Percentiles rank a stretch among this genome's conserved stretches.
phyloP scores from a whole-genome alignment of 495 filamentous ascomycete species.

The Schizothecium vesticola region DNA sequence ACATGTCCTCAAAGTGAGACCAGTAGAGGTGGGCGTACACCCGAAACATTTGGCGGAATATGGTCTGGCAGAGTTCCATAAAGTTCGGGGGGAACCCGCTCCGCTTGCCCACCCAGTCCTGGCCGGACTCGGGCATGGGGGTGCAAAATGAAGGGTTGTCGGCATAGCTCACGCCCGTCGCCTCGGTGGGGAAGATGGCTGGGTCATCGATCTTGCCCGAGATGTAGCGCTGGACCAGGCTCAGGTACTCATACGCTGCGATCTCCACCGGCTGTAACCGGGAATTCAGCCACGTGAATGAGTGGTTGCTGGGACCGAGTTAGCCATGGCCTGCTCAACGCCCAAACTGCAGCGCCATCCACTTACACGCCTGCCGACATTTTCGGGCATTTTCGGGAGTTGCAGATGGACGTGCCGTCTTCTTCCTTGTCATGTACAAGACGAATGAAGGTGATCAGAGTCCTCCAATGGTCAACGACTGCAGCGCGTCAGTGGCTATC shows the following conservation, averaged over 20 bases:
- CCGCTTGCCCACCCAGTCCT: slow-evolving; percentile 73
- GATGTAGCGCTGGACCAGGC: slow-evolving; percentile 92
- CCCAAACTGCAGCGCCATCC: not conserved
- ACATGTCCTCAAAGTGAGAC: slow-evolving; percentile 78
- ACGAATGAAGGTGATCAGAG: slow-evolving; percentile 74
- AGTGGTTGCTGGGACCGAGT: slow-evolving; percentile 57
- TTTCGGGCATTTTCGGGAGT: slow-evolving; percentile 71
- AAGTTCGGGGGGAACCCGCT: slow-evolving; percentile 86
- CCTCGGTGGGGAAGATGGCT: slow-evolving; percentile 77
- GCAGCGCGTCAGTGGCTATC: not conserved
- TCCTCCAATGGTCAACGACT: slow-evolving; percentile 88
- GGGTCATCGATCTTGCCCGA: slow-evolving; percentile 82
- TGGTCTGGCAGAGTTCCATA: slow-evolving; percentile 79
- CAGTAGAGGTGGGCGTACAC: slow-evolving; percentile 90
- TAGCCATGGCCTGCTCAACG: not conserved
- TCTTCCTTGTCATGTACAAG: slow-evolving; percentile 76
- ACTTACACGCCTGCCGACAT: slow-evolving; percentile 90
- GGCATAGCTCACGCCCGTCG: slow-evolving; percentile 52
- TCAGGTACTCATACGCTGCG: slow-evolving; percentile 79
- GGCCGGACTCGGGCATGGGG: slow-evolving; percentile 52
- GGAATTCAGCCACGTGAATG: slow-evolving; percentile 86
- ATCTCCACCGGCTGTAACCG: slow-evolving; percentile 62
- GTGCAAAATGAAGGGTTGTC: slow-evolving; percentile 52
- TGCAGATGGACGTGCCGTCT: slow-evolving; percentile 72
- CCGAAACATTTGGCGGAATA: slow-evolving; percentile 96